A percentile compares a stretch with the other conserved stretches of the same genome.
Conservation (phyloP, 306 rosid genomes). For the Notholithocarpus densiflorus region DNA sequence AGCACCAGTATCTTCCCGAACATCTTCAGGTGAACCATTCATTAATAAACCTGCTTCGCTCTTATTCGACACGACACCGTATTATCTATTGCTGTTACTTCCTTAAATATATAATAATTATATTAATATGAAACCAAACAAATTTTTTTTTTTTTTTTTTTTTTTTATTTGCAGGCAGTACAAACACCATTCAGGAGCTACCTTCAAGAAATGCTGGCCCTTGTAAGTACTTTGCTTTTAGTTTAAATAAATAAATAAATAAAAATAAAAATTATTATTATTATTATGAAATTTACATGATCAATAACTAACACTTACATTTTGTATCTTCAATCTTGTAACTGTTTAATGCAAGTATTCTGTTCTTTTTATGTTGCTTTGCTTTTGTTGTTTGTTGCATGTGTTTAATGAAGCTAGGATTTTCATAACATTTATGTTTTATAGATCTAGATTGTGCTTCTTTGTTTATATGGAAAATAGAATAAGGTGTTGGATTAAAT, state of each 20-base stretch:
- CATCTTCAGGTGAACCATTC: slow-evolving; percentile 61
- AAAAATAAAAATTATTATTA: no score
- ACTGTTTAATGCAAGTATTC: no score
- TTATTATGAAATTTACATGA: no score
- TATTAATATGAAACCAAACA: no score
- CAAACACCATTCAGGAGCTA: slow-evolving; percentile 97
- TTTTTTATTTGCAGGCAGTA: slow-evolving; percentile 52
- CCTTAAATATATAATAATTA: no score
- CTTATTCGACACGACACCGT: no score
- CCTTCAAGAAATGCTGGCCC: slow-evolving; percentile 81
- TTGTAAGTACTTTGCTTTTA: slow-evolving; percentile 39
- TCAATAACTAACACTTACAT: no score
- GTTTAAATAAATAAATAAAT: no score
- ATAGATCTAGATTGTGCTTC: no score
- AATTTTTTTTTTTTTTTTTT: not conserved
- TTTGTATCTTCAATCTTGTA: no score
- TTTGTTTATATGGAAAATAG: not conserved
- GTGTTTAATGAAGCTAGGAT: not conserved
- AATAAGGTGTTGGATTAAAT: not conserved
- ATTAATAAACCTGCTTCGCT: no score
- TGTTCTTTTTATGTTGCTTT: not conserved
- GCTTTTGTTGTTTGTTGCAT: not conserved
- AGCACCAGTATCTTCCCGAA: slow-evolving; percentile 83
- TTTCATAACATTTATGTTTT: not conserved
- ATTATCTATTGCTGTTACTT: no score